A percentile compares a stretch with the other conserved stretches of the same genome.
These are phyloP conservation scores for Kitagawia praeruptora DNA, from an alignment of 129 eudicot genomes.

Conservation along the genomic window DNA sequence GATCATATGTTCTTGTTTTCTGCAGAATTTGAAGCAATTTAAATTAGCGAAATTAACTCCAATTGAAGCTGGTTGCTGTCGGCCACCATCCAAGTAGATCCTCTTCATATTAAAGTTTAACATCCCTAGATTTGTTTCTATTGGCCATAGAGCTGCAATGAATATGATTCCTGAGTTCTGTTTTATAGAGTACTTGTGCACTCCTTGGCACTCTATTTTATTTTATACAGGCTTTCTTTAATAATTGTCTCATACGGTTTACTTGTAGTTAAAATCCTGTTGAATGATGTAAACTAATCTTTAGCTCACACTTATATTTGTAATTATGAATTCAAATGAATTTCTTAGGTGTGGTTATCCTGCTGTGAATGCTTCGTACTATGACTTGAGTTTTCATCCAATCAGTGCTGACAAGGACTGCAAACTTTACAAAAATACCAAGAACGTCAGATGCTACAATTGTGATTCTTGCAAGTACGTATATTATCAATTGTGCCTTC, in stretches of 20 bases:
- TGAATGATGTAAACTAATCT: neutral
- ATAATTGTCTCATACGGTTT: neutral
- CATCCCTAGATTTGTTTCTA: neutral
- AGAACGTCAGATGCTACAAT: conserved; percentile 64
- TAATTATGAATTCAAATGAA: neutral
- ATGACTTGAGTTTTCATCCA: conserved; percentile 82
- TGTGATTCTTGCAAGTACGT: conserved; percentile 96
- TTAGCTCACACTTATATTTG: neutral
- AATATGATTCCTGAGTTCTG: neutral
- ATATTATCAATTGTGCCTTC: neutral
- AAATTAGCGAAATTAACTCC: conserved; percentile 64
- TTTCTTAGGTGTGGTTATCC: conserved; percentile 82
- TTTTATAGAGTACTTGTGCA: neutral
- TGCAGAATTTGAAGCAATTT: conserved; percentile 66
- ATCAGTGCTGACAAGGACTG: conserved; percentile 72
- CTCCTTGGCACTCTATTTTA: neutral
- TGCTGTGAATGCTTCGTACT: conserved; percentile 74
- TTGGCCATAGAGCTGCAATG: neutral
- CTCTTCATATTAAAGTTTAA: neutral
- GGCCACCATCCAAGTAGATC: conserved; percentile 87
- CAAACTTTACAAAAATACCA: conserved; percentile 65
- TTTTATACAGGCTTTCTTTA: no score
- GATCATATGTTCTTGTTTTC: conserved; percentile 5
- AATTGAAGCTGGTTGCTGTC: conserved; percentile 87
- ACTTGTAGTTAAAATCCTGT: neutral